Evolutionary conservation across 2,329 filamentous ascomycete species (phyloP).

Genomic region (Fusarium agapanthi): DNA sequence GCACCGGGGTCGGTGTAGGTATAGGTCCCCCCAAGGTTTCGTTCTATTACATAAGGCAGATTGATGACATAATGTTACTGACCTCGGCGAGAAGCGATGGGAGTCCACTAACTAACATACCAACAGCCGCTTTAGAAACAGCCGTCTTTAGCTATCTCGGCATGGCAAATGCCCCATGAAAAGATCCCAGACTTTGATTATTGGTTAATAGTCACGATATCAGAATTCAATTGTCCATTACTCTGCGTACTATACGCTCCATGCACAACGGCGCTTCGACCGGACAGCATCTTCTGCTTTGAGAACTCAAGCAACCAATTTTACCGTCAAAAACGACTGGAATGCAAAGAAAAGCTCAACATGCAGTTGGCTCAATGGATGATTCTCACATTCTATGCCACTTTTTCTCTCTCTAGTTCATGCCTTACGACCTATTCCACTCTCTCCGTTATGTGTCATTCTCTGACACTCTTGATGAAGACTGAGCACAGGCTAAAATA

Average conservation of each 20-base stretch:
- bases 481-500: background rate
- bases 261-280: background rate
- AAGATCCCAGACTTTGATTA: background rate
- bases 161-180: background rate
- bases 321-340: slow-evolving; percentile 1
- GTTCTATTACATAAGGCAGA: slow-evolving; percentile 11
- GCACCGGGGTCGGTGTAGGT: too few species aligned
- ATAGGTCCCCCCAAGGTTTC: slow-evolving; percentile 37
- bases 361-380: background rate
- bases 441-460: background rate
- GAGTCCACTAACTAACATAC: background rate
- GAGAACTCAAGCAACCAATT: too few species aligned
- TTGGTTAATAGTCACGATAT: background rate
- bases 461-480: background rate
- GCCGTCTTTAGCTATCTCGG: background rate
- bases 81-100: background rate
- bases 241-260: background rate
- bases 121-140: background rate
- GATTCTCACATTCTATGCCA: background rate
- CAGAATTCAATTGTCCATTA: too few species aligned
- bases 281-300: background rate
- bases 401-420: too few species aligned
- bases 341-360: slow-evolving; percentile 22
- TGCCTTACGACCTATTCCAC: background rate
- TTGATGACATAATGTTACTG: background rate